Evolutionary conservation across 805 yeast species (phyloP).

Genomic region (Saturnispora besseyi): DNA sequence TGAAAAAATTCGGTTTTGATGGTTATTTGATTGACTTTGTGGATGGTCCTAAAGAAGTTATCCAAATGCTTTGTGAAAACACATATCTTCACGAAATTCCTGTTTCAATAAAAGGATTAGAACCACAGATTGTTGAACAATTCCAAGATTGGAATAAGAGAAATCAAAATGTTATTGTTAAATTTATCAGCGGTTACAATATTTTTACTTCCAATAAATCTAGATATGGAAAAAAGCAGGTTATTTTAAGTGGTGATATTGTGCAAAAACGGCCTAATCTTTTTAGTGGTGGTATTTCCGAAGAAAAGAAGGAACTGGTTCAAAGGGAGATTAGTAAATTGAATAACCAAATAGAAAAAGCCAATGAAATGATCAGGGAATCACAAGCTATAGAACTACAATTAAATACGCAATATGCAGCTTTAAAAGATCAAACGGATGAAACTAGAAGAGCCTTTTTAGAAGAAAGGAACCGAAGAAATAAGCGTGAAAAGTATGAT

Average conservation of each 20-base stretch:
- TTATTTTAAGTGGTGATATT: slow-evolving; percentile 57
- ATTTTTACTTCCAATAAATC: slow-evolving; percentile 48
- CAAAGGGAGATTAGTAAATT: slow-evolving; percentile 13
- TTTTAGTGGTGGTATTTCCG: slow-evolving; percentile 27
- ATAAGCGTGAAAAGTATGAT: slow-evolving; percentile 4
- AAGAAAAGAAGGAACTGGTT: slow-evolving; percentile 19
- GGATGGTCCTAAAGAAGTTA: slow-evolving; percentile 62
- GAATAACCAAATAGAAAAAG: slow-evolving; percentile 2
- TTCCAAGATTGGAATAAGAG: slow-evolving; percentile 19
- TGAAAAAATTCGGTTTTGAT: slow-evolving; percentile 59
- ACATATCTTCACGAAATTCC: slow-evolving; percentile 52
- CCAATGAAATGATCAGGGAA: background rate
- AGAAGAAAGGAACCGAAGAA: slow-evolving; percentile 1
- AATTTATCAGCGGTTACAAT: slow-evolving; percentile 52
- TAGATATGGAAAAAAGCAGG: slow-evolving; percentile 52
- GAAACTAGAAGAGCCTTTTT: slow-evolving; percentile 2
- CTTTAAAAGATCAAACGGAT: slow-evolving; percentile 8
- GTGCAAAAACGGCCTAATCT: slow-evolving; percentile 44
- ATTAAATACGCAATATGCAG: slow-evolving; percentile 13
- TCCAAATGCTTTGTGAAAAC: slow-evolving; percentile 59
- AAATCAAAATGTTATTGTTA: slow-evolving; percentile 32
- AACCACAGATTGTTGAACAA: background rate
- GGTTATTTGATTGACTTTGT: slow-evolving; percentile 68
- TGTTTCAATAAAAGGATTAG: slow-evolving; percentile 40
- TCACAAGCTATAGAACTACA: background rate